Base-by-base conservation (phyloP, 2,329 filamentous ascomycete species). In the Colletotrichum lupini region DNA sequence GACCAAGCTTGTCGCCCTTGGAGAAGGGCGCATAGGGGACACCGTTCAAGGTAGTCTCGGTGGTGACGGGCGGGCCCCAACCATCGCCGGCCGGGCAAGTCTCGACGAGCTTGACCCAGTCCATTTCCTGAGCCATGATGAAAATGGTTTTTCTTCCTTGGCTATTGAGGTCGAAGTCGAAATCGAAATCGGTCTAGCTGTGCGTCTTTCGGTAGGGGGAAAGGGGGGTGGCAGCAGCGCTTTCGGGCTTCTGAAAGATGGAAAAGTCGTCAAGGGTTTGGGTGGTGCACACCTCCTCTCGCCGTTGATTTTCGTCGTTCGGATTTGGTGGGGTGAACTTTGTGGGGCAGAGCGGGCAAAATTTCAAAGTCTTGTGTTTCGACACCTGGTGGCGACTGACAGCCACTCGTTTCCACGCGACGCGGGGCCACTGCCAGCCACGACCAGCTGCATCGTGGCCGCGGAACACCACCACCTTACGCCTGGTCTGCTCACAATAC, bases 21-120 rank as follows among this genome's bases (percentile, higher is more conserved):
- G 95, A 98, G 88, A 97, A 99, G 74, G 97, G 97, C 79, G 97
- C 97, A 84, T 98, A 99, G 52, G 97, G 97, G 62, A 98, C 95
- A 82, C 97, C 97, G 82, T 97, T 92, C 80, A 98, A 90, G 75
- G 94, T 98, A 76, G 94, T 97, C 83, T 98, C 94, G 79, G 87
- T 91, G 74, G 95, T 93, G 77, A 93, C 91, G 74, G 93, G 84
- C 67, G 96, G 96, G 74, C 97, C 97, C 97, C 97, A 99, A 84
- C 92, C 90, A 79, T 94, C 92, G 81, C 92, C 92, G 68, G 92
- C 87, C 75, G 93, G 93, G 80, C 95, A 90, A 80, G 90, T 88
- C 80, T 92, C 87, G 82, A 94, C 92, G 76, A 95, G 89, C 79
- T 92, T 88, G 77, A 90, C 85, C 77, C 83, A 86, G 78, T 86